phyloP scores from a whole-genome alignment of 1,139 yeast species.

The Dujonia santamariae region DNA sequence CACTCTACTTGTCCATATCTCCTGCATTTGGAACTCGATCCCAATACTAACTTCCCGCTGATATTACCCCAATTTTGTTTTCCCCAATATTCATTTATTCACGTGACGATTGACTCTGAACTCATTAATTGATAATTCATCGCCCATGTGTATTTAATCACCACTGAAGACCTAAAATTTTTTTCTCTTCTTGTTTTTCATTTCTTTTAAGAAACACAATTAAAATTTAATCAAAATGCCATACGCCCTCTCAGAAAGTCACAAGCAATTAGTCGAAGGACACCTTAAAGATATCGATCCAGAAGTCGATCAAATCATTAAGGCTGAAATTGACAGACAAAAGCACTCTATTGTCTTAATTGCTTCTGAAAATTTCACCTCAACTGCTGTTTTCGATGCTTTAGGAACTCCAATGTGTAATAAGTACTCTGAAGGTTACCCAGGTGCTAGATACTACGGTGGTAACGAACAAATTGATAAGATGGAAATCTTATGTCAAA shows the following conservation, averaged over 20 bases:
- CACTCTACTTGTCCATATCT: too few species aligned
- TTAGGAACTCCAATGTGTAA: slow-evolving; percentile 96
- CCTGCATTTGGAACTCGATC: not conserved
- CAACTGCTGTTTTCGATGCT: slow-evolving; percentile 94
- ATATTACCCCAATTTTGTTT: slow-evolving; percentile 1
- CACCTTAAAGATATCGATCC: slow-evolving; percentile 77
- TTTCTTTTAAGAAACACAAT: not conserved
- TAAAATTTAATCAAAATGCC: slow-evolving; percentile 25
- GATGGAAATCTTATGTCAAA: slow-evolving; percentile 87
- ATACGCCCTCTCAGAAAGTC: slow-evolving; percentile 66
- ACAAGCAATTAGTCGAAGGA: slow-evolving; percentile 64
- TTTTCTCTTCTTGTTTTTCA: not conserved
- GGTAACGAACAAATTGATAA: slow-evolving; percentile 94
- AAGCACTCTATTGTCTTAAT: slow-evolving; percentile 90
- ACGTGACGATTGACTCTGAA: slow-evolving; percentile 8
- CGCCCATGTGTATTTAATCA: slow-evolving; percentile 6
- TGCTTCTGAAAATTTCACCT: slow-evolving; percentile 96
- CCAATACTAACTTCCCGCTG: not conserved
- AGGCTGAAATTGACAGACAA: slow-evolving; percentile 90
- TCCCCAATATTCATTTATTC: slow-evolving; percentile 1
- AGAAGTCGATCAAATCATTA: slow-evolving; percentile 76
- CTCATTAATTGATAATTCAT: slow-evolving; percentile 5
- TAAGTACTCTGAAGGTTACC: slow-evolving; percentile 85
- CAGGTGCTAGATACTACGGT: slow-evolving; percentile 87
- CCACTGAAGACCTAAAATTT: not conserved